phyloP scores from a whole-genome alignment of 305 asterid genomes.

The Ruellia speciosa region DNA sequence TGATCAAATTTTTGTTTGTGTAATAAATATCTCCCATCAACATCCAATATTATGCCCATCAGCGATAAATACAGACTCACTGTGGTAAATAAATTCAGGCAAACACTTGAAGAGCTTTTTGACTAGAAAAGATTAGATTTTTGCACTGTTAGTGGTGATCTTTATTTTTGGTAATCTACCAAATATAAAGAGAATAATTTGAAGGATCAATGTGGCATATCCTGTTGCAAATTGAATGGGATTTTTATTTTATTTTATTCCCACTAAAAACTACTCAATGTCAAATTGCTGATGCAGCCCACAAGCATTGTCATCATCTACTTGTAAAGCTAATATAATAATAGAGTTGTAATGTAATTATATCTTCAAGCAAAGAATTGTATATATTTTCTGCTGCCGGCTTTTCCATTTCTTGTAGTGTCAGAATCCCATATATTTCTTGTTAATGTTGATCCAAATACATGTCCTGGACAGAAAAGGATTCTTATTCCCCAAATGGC shows the following conservation, averaged over 20 bases:
- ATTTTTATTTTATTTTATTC: neutral
- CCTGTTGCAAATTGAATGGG: neutral
- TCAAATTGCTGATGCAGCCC: neutral
- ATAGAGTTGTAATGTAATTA: no score
- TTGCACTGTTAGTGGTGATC: no score
- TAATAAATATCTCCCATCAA: no score
- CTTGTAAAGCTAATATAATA: neutral
- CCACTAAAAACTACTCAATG: neutral
- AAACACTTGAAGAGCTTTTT: no score
- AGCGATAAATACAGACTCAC: no score
- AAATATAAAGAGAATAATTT: neutral
- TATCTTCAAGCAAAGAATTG: neutral
- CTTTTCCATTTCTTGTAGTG: constrained; percentile 19
- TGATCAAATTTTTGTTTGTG: no score
- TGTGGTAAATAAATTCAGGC: no score
- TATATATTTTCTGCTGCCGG: constrained; percentile 21
- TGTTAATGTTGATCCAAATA: neutral
- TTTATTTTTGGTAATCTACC: no score
- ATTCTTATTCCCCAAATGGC: constrained; percentile 19
- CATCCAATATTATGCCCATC: no score
- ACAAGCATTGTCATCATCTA: neutral
- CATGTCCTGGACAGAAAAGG: neutral
- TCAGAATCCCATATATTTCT: constrained; percentile 1
- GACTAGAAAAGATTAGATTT: no score
- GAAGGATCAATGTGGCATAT: neutral